Percentiles rank a stretch among this genome's conserved stretches.
These are phyloP conservation scores for Zygnema circumcarinatum DNA, from an alignment of 139 green algal genomes.

Conservation along the genomic window DNA sequence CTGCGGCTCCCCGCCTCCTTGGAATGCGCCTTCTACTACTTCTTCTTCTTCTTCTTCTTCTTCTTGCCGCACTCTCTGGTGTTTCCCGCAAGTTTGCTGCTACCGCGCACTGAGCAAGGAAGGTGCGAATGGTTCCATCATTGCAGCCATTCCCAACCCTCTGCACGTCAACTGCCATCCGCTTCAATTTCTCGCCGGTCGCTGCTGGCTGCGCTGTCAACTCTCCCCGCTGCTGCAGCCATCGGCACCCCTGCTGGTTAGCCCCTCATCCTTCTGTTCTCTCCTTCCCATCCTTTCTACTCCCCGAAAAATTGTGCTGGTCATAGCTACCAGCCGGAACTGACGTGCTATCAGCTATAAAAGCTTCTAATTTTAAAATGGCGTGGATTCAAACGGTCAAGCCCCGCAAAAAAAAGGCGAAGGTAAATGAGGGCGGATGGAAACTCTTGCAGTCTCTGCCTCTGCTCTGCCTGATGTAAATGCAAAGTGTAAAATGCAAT, in stretches of 20 bases:
- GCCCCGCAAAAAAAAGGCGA: too few relatives aligned
- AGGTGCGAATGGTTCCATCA: not conserved
- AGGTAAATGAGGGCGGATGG: too few relatives aligned
- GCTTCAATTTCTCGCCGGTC: not conserved
- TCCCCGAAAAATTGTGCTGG: too few relatives aligned
- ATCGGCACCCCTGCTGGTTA: not conserved
- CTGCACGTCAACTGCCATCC: not conserved
- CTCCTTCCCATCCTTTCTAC: constrained; percentile 10
- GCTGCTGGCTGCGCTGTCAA: not conserved
- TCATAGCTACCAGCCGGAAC: too few relatives aligned
- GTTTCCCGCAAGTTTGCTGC: not conserved
- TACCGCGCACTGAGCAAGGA: too few relatives aligned
- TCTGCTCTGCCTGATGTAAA: too few relatives aligned
- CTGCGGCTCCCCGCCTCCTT: too few relatives aligned
- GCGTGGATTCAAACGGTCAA: too few relatives aligned
- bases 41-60: constrained; percentile 22
- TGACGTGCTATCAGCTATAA: too few relatives aligned
- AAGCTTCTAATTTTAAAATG: too few relatives aligned
- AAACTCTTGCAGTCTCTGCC: too few relatives aligned
- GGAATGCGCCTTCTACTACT: not conserved
- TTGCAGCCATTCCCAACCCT: not conserved
- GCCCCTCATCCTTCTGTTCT: not conserved
- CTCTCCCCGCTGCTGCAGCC: not conserved
- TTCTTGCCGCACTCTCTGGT: constrained; percentile 5
- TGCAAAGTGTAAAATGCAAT: too few relatives aligned